phyloP scores from a whole-genome alignment of 2,329 filamentous ascomycete species.

The Cladorrhinum sp. region DNA sequence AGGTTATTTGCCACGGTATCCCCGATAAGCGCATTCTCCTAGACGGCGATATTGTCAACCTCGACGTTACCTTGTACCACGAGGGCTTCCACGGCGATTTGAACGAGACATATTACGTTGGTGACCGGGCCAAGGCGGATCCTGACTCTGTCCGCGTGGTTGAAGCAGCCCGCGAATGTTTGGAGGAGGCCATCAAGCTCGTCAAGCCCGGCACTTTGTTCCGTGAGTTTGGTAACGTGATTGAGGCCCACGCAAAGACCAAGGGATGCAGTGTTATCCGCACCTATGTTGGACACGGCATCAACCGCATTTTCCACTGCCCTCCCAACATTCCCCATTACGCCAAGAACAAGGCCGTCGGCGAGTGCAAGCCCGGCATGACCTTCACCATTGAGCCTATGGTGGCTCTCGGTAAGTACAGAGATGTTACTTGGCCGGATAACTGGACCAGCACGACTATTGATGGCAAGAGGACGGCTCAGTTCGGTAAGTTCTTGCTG shows the following conservation, averaged over 20 bases:
- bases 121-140: slow-evolving; percentile 78
- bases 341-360: slow-evolving; percentile 96
- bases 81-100: slow-evolving; percentile 93
- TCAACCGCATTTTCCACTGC: slow-evolving; percentile 91
- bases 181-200: slow-evolving; percentile 85
- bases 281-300: slow-evolving; percentile 93
- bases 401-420: slow-evolving; percentile 88
- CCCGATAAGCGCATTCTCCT: slow-evolving; percentile 83
- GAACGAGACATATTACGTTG: slow-evolving; percentile 98
- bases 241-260: slow-evolving; percentile 90
- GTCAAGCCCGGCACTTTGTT: slow-evolving; percentile 93
- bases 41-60: slow-evolving; percentile 95
- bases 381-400: slow-evolving; percentile 99
- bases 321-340: slow-evolving; percentile 96
- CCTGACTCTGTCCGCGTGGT: slow-evolving; percentile 86
- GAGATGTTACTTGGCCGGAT: slow-evolving; percentile 95
- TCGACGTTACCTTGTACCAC: slow-evolving; percentile 93
- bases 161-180: slow-evolving; percentile 82
- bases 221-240: slow-evolving; percentile 88
- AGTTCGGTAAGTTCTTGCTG: slow-evolving; percentile 68
- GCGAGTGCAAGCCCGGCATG: slow-evolving; percentile 92
- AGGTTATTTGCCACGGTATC: slow-evolving; percentile 98
- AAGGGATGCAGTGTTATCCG: slow-evolving; percentile 86
- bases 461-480: slow-evolving; percentile 85
- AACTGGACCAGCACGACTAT: slow-evolving; percentile 96